These are phyloP conservation scores for Exophiala spinifera DNA, from an alignment of 2,329 filamentous ascomycete genomes.

Conservation along the genomic window DNA sequence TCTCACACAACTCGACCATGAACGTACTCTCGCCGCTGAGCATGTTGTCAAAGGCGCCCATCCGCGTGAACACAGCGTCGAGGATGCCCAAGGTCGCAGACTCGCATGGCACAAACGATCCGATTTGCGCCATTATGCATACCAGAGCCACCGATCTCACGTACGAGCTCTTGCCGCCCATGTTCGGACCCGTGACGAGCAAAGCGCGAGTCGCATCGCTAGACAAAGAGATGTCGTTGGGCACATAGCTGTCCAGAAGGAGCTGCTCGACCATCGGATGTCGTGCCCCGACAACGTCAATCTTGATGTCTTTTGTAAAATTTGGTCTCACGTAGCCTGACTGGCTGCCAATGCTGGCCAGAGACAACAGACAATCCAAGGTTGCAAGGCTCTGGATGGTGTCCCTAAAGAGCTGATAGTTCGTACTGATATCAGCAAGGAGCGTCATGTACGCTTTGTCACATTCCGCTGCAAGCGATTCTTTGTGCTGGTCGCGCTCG, in stretches of 20 bases:
- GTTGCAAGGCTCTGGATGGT: slow-evolving; percentile 80
- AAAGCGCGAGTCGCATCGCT: slow-evolving; percentile 66
- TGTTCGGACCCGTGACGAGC: slow-evolving; percentile 94
- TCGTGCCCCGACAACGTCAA: slow-evolving; percentile 71
- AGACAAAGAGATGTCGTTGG: slow-evolving; percentile 76
- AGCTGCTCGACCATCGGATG: slow-evolving; percentile 96
- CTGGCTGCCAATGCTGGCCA: slow-evolving; percentile 77
- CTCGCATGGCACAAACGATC: slow-evolving; percentile 84
- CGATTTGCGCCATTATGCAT: slow-evolving; percentile 89
- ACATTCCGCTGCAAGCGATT: slow-evolving; percentile 86
- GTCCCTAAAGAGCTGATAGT: slow-evolving; percentile 87
- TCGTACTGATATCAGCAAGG: slow-evolving; percentile 69
- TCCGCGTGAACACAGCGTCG: slow-evolving; percentile 90
- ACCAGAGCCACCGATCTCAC: slow-evolving; percentile 90
- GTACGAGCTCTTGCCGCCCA: slow-evolving; percentile 98
- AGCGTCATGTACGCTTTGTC: slow-evolving; percentile 75
- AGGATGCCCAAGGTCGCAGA: slow-evolving; percentile 73
- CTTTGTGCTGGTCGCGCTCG: slow-evolving; percentile 91
- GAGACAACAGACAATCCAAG: slow-evolving; percentile 83
- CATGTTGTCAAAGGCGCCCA: slow-evolving; percentile 95
- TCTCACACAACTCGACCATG: slow-evolving; percentile 96
- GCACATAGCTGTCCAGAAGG: slow-evolving; percentile 81
- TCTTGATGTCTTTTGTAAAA: slow-evolving; percentile 61
- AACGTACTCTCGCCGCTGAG: slow-evolving; percentile 93
- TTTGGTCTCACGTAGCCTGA: slow-evolving; percentile 84